Conservation (phyloP, 148 eudicot species). For the Rhododendron ferrugineum region DNA sequence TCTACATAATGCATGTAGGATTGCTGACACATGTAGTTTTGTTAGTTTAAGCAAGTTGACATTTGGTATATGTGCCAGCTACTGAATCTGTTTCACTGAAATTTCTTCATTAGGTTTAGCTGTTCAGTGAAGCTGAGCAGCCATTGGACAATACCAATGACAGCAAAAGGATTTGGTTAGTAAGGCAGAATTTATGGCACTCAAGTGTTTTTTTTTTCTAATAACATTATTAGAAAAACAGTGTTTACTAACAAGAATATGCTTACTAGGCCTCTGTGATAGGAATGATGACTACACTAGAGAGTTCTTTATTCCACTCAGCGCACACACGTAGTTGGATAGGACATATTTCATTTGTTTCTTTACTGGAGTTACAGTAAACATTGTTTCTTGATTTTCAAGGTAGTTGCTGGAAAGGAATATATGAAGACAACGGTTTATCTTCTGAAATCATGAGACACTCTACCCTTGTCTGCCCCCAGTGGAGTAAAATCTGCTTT, state of each 20-base stretch:
- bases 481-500: background rate
- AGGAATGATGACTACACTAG: background rate
- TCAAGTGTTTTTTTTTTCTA: background rate
- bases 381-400: background rate
- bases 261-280: background rate
- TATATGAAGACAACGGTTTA: background rate
- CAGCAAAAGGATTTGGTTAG: background rate
- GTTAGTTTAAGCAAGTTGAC: background rate
- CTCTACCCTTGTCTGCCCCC: background rate
- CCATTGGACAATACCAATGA: background rate
- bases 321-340: background rate
- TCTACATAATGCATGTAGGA: background rate
- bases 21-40: background rate
- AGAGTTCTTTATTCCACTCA: background rate
- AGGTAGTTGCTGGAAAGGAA: conserved; percentile 1
- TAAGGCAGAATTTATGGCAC: background rate
- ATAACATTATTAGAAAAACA: too few species aligned
- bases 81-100: background rate
- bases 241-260: too few species aligned
- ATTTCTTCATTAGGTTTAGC: background rate
- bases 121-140: background rate
- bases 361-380: background rate
- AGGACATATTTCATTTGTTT: background rate
- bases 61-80: background rate
- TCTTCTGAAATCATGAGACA: background rate